Conservation (phyloP, 805 yeast species). For the Debaryomyces maramus region DNA sequence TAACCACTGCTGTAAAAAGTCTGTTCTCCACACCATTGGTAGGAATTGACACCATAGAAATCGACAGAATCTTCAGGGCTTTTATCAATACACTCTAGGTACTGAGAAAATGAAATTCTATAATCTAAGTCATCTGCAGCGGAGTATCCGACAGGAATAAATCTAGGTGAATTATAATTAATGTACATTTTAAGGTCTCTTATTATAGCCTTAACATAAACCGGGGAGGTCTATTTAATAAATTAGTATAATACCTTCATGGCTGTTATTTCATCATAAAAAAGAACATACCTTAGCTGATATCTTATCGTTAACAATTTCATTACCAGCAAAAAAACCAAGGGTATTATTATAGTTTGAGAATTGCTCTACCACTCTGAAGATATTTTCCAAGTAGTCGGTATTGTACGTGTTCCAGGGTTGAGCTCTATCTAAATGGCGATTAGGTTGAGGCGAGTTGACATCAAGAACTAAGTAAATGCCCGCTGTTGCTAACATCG, state of each 20-base stretch:
- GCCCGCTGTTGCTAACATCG: conserved; percentile 85
- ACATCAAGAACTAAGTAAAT: conserved; percentile 91
- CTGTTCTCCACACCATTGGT: conserved; percentile 88
- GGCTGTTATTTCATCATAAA: too few species aligned
- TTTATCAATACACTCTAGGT: conserved; percentile 71
- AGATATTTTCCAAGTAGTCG: conserved; percentile 71
- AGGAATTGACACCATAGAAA: conserved; percentile 78
- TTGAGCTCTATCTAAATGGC: conserved; percentile 84
- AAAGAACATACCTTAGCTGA: conserved; percentile 49
- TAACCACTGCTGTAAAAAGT: conserved; percentile 76
- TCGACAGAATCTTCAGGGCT: conserved; percentile 60
- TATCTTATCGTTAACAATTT: conserved; percentile 74
- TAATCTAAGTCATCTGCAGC: conserved; percentile 90
- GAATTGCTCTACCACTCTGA: conserved; percentile 77
- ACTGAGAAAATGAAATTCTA: conserved; percentile 74
- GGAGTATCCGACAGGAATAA: conserved; percentile 89
- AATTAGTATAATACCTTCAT: too few species aligned
- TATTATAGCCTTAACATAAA: conserved; percentile 72
- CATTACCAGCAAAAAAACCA: conserved; percentile 92
- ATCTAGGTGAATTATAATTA: conserved; percentile 54
- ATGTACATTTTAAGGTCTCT: conserved; percentile 81
- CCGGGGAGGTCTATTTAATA: conserved; percentile 63
- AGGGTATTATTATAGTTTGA: conserved; percentile 83
- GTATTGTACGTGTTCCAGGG: conserved; percentile 88
- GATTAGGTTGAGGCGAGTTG: conserved; percentile 77